Evolutionary conservation across 2,329 filamentous ascomycete species (phyloP).

Genomic region (Escovopsis weberi): DNA sequence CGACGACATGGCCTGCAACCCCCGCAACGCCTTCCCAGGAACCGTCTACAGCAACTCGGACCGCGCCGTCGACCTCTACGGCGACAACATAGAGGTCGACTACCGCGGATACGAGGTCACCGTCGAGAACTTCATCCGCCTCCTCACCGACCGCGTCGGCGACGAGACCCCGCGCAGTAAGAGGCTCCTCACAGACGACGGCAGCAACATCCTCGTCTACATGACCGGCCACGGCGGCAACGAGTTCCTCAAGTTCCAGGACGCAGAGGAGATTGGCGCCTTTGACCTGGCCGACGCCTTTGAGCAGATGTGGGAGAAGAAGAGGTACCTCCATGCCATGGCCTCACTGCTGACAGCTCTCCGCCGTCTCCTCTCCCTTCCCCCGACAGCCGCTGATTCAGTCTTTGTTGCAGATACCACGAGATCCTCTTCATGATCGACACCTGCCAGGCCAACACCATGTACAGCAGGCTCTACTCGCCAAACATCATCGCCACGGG

Average conservation of each 20-base stretch:
- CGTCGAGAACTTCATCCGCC: slow-evolving; percentile 93
- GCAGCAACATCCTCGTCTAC: slow-evolving; percentile 94
- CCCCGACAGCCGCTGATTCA: too few species aligned
- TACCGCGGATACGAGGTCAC: slow-evolving; percentile 97
- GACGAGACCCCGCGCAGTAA: slow-evolving; percentile 94
- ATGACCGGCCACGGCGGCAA: slow-evolving; percentile 98
- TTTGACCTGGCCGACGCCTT: slow-evolving; percentile 96
- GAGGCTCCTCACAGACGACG: slow-evolving; percentile 81
- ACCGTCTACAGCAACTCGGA: slow-evolving; percentile 98
- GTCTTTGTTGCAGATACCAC: slow-evolving; percentile 50
- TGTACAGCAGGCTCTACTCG: slow-evolving; percentile 97
- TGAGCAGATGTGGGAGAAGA: slow-evolving; percentile 99
- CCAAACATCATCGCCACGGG: slow-evolving; percentile 97
- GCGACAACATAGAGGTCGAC: slow-evolving; percentile 97
- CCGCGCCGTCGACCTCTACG: slow-evolving; percentile 87
- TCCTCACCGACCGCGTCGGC: slow-evolving; percentile 86
- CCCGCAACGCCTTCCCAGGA: slow-evolving; percentile 91
- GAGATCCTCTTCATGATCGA: slow-evolving; percentile 99
- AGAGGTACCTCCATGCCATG: slow-evolving; percentile 41
- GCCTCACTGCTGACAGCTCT: background rate
- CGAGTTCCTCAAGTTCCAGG: slow-evolving; percentile 96
- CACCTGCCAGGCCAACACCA: slow-evolving; percentile 97
- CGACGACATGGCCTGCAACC: slow-evolving; percentile 99
- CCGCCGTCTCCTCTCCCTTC: background rate
- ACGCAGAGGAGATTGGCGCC: slow-evolving; percentile 91